Percentiles rank a stretch among this genome's conserved stretches.
Evolutionary conservation across 2,329 filamentous ascomycete species (phyloP).

Genomic region (Ambrosiella beaveri): DNA sequence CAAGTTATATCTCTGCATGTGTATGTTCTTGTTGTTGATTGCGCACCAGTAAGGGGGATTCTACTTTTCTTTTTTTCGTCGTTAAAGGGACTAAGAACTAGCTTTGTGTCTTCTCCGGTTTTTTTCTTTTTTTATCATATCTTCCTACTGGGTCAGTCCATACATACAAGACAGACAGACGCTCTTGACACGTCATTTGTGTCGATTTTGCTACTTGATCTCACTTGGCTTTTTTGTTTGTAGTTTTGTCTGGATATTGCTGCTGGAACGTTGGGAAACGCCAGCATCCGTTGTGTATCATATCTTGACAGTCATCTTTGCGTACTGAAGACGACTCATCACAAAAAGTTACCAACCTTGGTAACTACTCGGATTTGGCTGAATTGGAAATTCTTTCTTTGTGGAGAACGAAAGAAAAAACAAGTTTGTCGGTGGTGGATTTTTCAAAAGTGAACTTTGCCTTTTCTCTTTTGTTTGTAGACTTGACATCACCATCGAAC

Average conservation of each 20-base stretch:
- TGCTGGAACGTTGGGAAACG: background rate
- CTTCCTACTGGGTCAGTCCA: background rate
- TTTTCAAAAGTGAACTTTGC: background rate
- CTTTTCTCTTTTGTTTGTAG: background rate
- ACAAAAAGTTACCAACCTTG: no score
- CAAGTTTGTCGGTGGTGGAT: background rate
- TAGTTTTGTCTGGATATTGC: background rate
- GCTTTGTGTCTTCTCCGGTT: background rate
- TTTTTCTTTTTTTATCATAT: background rate
- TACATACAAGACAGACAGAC: background rate
- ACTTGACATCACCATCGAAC: background rate
- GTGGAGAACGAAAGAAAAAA: background rate
- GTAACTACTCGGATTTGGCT: background rate
- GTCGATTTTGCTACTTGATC: background rate
- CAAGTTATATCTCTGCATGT: background rate
- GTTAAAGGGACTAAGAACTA: background rate
- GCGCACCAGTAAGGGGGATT: background rate
- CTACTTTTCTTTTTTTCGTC: background rate
- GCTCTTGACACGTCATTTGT: no score
- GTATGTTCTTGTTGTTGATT: background rate
- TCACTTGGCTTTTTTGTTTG: background rate
- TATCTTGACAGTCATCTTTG: no score
- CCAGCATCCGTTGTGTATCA: no score
- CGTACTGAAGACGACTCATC: no score
- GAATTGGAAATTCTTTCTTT: background rate